Conservation (phyloP, 306 rosid genomes). For the Sicyos edulis region DNA sequence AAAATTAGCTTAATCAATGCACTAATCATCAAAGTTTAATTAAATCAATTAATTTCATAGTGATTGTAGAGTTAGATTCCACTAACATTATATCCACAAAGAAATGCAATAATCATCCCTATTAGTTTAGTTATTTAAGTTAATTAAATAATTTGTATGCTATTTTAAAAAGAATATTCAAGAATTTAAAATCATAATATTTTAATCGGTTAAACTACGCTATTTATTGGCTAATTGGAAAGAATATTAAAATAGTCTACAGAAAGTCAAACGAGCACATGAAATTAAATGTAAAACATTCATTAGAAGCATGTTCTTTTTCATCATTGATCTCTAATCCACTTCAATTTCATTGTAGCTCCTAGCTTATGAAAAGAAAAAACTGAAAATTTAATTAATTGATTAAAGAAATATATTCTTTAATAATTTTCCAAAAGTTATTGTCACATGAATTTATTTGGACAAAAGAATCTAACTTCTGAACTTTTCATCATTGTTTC, state of each 20-base stretch:
- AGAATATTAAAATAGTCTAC: not conserved
- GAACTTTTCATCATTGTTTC: no score
- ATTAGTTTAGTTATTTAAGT: not conserved
- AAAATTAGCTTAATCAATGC: not conserved
- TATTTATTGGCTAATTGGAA: not conserved
- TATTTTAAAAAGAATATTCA: no score
- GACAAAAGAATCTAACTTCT: no score
- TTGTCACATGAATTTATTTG: no score
- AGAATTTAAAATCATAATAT: no score
- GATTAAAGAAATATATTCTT: not conserved
- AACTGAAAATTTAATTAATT: not conserved
- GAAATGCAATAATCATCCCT: not conserved
- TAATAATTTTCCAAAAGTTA: conserved; percentile 6
- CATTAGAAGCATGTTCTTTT: not conserved
- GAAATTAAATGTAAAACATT: not conserved
- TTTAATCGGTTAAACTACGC: no score
- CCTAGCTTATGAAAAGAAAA: not conserved
- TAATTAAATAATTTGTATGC: not conserved
- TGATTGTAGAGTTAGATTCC: conserved; percentile 13
- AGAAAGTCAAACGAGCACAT: not conserved
- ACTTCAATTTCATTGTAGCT: not conserved
- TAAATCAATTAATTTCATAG: not conserved
- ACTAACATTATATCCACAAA: not conserved
- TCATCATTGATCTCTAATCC: conserved; percentile 11
- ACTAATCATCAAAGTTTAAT: not conserved